Evolutionary conservation across 495 filamentous ascomycete genomes (phyloP).

Genomic region (Choiromyces venosus): DNA sequence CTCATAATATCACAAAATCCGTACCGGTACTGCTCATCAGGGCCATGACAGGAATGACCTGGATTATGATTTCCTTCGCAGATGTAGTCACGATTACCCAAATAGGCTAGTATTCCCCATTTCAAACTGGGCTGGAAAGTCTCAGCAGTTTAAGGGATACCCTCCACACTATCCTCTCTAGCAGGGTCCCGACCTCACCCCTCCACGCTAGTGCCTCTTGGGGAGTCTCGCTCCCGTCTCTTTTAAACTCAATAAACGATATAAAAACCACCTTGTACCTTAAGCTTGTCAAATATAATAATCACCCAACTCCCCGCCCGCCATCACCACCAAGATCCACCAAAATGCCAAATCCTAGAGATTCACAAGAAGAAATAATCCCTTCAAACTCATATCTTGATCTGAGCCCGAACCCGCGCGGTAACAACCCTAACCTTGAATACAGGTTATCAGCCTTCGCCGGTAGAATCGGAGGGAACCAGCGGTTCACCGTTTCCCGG

Average conservation of each 20-base stretch:
- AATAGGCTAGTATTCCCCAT: no score
- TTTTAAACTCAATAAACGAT: neutral
- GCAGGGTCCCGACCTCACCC: neutral
- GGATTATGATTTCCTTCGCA: no score
- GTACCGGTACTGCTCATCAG: no score
- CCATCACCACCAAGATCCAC: neutral
- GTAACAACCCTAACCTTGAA: neutral
- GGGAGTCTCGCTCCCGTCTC: neutral
- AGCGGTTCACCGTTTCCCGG: slow-evolving; percentile 47
- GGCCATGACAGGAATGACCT: no score
- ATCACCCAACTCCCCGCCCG: neutral
- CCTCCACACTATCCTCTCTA: neutral
- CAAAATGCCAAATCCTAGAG: neutral
- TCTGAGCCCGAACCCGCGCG: neutral
- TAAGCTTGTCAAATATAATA: neutral
- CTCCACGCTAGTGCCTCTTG: neutral
- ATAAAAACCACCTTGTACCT: neutral
- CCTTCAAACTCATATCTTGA: neutral
- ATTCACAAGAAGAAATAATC: neutral
- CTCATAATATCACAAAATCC: no score
- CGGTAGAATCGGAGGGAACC: slow-evolving; percentile 51
- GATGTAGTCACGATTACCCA: no score
- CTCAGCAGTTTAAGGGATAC: no score
- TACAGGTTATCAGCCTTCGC: slow-evolving; percentile 41
- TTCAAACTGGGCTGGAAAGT: no score